Percentiles rank a stretch among this genome's conserved stretches.
Conservation (phyloP, 805 yeast genomes). For the Spathaspora arborariae region DNA sequence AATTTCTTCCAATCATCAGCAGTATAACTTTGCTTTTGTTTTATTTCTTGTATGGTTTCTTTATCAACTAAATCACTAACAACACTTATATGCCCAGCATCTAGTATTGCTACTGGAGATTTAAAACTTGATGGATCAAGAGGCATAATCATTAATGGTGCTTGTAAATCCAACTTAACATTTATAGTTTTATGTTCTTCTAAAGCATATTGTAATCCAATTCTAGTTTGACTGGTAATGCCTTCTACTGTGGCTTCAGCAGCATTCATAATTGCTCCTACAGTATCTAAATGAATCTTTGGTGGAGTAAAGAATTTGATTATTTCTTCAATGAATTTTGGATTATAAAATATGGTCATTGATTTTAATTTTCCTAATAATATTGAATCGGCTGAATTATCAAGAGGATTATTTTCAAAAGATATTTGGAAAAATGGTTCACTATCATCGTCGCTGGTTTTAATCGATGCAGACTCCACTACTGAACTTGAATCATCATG, state of each 20-base stretch:
- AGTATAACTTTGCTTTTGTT: slow-evolving; percentile 54
- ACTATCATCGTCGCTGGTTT: slow-evolving; percentile 8
- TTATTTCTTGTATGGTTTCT: slow-evolving; percentile 63
- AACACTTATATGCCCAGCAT: slow-evolving; percentile 92
- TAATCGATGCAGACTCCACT: not conserved
- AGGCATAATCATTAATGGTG: slow-evolving; percentile 87
- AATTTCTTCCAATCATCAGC: slow-evolving; percentile 72
- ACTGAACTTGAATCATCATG: slow-evolving; percentile 14
- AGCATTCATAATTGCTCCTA: slow-evolving; percentile 86
- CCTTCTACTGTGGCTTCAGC: slow-evolving; percentile 96
- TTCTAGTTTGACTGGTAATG: slow-evolving; percentile 79
- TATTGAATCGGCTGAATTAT: slow-evolving; percentile 76
- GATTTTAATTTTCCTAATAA: slow-evolving; percentile 72
- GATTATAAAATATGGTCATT: slow-evolving; percentile 87
- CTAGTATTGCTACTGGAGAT: slow-evolving; percentile 86
- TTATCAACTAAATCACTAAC: slow-evolving; percentile 75
- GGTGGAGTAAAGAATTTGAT: slow-evolving; percentile 83
- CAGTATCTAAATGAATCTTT: slow-evolving; percentile 76
- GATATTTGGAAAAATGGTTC: slow-evolving; percentile 79
- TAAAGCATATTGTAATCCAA: slow-evolving; percentile 89
- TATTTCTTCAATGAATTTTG: slow-evolving; percentile 74
- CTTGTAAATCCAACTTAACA: slow-evolving; percentile 83
- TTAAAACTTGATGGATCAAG: slow-evolving; percentile 72
- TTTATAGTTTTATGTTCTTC: slow-evolving; percentile 92
- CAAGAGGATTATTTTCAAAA: slow-evolving; percentile 84